phyloP scores from a whole-genome alignment of 2,329 filamentous ascomycete species.

The Fusarium bactridioides region DNA sequence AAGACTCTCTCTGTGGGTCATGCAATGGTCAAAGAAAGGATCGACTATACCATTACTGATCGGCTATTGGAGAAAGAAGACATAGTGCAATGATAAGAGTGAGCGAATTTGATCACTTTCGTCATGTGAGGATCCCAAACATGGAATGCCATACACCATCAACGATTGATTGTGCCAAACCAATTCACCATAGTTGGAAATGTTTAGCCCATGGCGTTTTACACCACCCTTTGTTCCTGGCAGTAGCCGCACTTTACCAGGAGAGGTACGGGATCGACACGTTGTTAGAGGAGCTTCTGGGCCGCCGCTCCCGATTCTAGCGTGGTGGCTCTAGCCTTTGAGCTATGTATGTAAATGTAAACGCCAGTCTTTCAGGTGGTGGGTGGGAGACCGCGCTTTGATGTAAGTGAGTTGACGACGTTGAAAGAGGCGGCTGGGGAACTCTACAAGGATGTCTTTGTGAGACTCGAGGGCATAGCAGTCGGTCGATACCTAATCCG shows the following conservation, averaged over 20 bases:
- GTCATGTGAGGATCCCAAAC: not conserved
- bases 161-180: not conserved
- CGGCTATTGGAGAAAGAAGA: not conserved
- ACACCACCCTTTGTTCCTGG: conserved; percentile 8
- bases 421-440: not conserved
- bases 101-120: not conserved
- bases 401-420: not conserved
- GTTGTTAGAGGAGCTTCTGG: not conserved
- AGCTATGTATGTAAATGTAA: not conserved
- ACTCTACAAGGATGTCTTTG: not conserved
- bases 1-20: not conserved
- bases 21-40: not conserved
- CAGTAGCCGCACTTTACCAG: not conserved
- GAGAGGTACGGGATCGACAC: not conserved
- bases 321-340: conserved; percentile 1
- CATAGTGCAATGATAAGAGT: not conserved
- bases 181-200: not conserved
- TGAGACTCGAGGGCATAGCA: not conserved
- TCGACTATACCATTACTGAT: not conserved
- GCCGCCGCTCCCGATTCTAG: conserved; percentile 11
- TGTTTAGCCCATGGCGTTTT: conserved; percentile 2
- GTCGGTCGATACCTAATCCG: not conserved
- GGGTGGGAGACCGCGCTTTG: not conserved
- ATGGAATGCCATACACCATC: not conserved
- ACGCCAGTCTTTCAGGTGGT: conserved; percentile 2